Conservation (phyloP, 2,329 filamentous ascomycete species). For the Ophiostoma angusticollis region DNA sequence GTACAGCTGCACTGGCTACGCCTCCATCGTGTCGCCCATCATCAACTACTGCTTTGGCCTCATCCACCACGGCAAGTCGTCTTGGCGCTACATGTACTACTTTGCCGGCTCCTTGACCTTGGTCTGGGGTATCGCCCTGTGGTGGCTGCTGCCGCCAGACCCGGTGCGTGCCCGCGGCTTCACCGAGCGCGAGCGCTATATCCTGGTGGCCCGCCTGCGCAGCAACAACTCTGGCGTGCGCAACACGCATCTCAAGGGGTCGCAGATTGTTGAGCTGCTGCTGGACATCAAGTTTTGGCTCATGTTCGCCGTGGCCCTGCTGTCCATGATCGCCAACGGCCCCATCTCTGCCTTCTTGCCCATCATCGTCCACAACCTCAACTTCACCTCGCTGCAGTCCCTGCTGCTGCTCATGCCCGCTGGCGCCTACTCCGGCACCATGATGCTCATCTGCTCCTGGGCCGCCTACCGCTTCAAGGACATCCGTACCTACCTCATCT, state of each 20-base stretch:
- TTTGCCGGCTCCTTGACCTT: constrained; percentile 27
- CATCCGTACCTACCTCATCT: constrained; percentile 19
- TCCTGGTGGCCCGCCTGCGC: constrained; percentile 17
- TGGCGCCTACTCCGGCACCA: constrained; percentile 23
- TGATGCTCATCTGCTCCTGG: constrained; percentile 27
- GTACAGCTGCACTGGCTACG: constrained; percentile 30
- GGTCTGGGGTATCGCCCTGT: constrained; percentile 19
- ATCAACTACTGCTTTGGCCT: constrained; percentile 33
- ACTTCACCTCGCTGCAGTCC: constrained; percentile 30
- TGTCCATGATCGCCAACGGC: constrained; percentile 31
- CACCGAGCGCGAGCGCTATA: constrained; percentile 17
- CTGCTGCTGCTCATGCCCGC: constrained; percentile 29
- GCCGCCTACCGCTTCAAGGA: constrained; percentile 20
- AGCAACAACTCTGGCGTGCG: constrained; percentile 26
- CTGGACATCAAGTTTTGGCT: constrained; percentile 27
- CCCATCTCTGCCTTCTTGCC: constrained; percentile 31
- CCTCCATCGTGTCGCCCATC: constrained; percentile 28
- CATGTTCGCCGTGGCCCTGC: constrained; percentile 25
- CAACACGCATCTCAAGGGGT: constrained; percentile 31
- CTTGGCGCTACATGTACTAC: constrained; percentile 29
- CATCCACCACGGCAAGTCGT: constrained; percentile 23
- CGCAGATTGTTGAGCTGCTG: constrained; percentile 26
- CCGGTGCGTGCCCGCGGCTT: constrained; percentile 12
- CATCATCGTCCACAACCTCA: constrained; percentile 32
- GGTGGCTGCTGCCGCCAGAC: constrained; percentile 6